Evolutionary conservation across 345 rosid species (phyloP).

Genomic region (Cardamine occulta): DNA sequence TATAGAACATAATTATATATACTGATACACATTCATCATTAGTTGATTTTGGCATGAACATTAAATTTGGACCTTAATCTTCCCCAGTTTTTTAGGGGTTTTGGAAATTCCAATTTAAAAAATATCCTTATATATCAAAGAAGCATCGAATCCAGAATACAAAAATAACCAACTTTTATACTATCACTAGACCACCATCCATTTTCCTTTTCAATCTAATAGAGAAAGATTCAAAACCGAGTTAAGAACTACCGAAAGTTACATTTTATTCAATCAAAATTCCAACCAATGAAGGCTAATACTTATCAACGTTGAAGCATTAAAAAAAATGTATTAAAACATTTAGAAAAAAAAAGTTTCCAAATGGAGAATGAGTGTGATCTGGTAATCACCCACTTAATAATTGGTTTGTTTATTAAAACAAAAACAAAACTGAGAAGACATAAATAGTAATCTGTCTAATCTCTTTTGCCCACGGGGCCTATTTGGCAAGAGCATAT

Average conservation of each 20-base stretch:
- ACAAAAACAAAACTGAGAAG: slow-evolving; percentile 2
- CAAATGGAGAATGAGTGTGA: slow-evolving; percentile 38
- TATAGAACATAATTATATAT: no score
- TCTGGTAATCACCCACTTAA: slow-evolving; percentile 36
- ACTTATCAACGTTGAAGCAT: neutral
- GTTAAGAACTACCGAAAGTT: neutral
- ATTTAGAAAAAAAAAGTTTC: slow-evolving; percentile 13
- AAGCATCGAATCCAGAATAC: no score
- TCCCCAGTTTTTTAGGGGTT: no score
- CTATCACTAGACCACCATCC: no score
- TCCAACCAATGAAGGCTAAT: neutral
- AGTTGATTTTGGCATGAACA: no score
- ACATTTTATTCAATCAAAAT: neutral
- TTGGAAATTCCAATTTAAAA: no score
- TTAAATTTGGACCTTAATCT: no score
- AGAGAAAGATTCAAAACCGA: neutral
- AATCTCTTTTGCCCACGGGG: neutral
- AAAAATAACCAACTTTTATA: no score
- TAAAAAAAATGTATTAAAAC: slow-evolving; percentile 3
- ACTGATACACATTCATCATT: no score
- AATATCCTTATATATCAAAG: no score
- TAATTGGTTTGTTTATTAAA: slow-evolving; percentile 19
- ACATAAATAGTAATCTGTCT: slow-evolving; percentile 13
- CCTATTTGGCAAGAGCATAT: slow-evolving; percentile 26
- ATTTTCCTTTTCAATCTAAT: no score